Evolutionary conservation across 176 grass and related monocot species (phyloP).

Genomic region (Avena atlantica): DNA sequence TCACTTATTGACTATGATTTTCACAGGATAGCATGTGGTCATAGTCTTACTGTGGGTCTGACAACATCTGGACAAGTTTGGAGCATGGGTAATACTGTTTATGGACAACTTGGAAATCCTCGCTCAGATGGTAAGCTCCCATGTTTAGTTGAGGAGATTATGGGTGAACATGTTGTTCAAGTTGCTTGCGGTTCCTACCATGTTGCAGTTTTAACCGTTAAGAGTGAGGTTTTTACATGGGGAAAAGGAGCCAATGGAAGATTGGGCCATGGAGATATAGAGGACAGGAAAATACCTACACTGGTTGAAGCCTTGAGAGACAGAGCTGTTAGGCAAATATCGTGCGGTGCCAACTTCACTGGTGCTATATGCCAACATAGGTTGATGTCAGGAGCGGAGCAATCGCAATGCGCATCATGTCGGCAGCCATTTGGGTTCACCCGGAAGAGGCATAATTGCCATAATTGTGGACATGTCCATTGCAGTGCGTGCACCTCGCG

Average conservation of each 20-base stretch:
- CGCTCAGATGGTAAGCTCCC: conserved; percentile 85
- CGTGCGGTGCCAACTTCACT: conserved; percentile 91
- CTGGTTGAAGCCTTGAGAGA: conserved; percentile 88
- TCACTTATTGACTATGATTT: conserved; percentile 97
- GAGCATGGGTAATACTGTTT: conserved; percentile 90
- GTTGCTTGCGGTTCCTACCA: conserved; percentile 98
- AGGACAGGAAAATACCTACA: conserved; percentile 89
- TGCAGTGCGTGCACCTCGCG: conserved; percentile 82
- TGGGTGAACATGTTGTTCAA: conserved; percentile 69
- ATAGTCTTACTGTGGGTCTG: conserved; percentile 89
- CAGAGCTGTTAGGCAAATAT: conserved; percentile 77
- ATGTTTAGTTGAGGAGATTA: conserved; percentile 80
- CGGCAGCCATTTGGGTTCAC: conserved; percentile 94
- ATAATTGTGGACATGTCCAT: conserved; percentile 91
- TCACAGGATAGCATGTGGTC: conserved; percentile 80
- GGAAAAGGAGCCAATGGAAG: conserved; percentile 97
- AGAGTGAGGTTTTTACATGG: conserved; percentile 95
- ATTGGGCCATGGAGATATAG: conserved; percentile 91
- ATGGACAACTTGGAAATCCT: conserved; percentile 97
- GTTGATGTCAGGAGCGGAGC: conserved; percentile 77
- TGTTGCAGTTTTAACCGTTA: conserved; percentile 84
- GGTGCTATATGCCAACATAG: conserved; percentile 93
- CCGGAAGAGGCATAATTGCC: conserved; percentile 91
- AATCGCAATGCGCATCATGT: conserved; percentile 79
- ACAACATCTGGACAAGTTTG: conserved; percentile 88